A percentile compares a stretch with the other conserved stretches of the same genome.
Evolutionary conservation across 768 basidiomycete species (phyloP).

Genomic region (Hygrocybe coccinea): DNA sequence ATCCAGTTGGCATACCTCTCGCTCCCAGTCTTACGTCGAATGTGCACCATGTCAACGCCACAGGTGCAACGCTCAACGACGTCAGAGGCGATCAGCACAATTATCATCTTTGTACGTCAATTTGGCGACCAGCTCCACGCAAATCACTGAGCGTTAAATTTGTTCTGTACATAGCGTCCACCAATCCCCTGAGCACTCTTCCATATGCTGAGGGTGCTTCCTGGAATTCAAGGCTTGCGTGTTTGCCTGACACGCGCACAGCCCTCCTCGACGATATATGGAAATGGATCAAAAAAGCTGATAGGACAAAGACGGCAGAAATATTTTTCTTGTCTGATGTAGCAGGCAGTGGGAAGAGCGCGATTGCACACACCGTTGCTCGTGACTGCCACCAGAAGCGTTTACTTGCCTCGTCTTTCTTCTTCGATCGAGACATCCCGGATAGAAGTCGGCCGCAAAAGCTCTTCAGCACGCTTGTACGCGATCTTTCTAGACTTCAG

Average conservation of each 20-base stretch:
- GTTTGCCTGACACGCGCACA: constrained; percentile 12
- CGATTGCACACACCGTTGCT: constrained; percentile 19
- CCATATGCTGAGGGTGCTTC: constrained; percentile 12
- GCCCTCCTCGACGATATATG: constrained; percentile 7
- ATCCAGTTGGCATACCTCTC: background rate
- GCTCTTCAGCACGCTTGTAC: constrained; percentile 18
- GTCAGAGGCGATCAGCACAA: no score
- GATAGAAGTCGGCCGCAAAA: constrained; percentile 11
- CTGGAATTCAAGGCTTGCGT: constrained; percentile 6
- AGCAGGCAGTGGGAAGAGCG: constrained; percentile 20
- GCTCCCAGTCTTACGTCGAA: no score
- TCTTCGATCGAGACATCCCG: constrained; percentile 16
- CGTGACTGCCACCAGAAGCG: constrained; percentile 9
- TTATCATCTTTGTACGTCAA: background rate
- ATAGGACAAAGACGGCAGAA: constrained; percentile 2
- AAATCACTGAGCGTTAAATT: no score
- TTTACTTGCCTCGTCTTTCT: constrained; percentile 16
- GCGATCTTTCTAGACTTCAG: constrained; percentile 13
- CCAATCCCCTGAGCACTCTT: background rate
- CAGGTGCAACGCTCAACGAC: no score
- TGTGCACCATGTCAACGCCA: no score
- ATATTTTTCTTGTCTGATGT: constrained; percentile 18
- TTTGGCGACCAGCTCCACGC: no score
- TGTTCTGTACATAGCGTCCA: no score
- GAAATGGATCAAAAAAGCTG: constrained; percentile 9